These are phyloP conservation scores for Moniliella sp. DNA, from an alignment of 1,284 basidiomycete genomes.

Conservation along the genomic window DNA sequence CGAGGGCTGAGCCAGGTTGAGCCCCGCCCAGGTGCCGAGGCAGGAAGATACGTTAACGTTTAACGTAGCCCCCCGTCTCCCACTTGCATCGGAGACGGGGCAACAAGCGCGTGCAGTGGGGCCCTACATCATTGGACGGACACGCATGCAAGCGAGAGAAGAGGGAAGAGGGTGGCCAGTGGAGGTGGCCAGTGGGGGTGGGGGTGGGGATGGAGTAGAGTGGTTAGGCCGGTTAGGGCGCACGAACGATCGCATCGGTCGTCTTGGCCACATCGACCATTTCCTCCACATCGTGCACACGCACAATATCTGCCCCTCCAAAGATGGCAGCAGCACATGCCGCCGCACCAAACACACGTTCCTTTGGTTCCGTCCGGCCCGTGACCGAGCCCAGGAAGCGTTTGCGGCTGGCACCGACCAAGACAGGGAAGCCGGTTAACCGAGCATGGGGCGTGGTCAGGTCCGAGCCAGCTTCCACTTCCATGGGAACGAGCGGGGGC, in stretches of 20 bases:
- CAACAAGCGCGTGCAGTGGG: too few species aligned
- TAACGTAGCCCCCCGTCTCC: too few species aligned
- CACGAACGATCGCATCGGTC: slow-evolving; percentile 37
- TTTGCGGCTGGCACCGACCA: slow-evolving; percentile 24
- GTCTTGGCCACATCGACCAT: slow-evolving; percentile 46
- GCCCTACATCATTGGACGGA: too few species aligned
- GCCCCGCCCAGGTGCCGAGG: too few species aligned
- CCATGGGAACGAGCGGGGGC: not conserved
- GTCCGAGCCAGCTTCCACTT: not conserved
- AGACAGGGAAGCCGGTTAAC: slow-evolving; percentile 15
- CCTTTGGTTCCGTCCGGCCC: slow-evolving; percentile 40
- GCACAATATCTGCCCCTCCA: slow-evolving; percentile 46
- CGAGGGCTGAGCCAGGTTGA: too few species aligned
- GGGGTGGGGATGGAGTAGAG: too few species aligned
- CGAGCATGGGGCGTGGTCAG: slow-evolving; percentile 7
- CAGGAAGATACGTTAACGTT: too few species aligned
- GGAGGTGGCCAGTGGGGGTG: too few species aligned
- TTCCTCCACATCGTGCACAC: slow-evolving; percentile 62
- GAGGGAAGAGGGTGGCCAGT: too few species aligned
- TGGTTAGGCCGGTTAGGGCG: too few species aligned
- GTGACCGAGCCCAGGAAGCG: slow-evolving; percentile 12
- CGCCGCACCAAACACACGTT: slow-evolving; percentile 56
- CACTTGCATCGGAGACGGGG: too few species aligned
- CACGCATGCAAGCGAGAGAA: too few species aligned
- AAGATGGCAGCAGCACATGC: slow-evolving; percentile 55